phyloP scores from a whole-genome alignment of 176 grass and related monocot species.

The Poa pratensis region DNA sequence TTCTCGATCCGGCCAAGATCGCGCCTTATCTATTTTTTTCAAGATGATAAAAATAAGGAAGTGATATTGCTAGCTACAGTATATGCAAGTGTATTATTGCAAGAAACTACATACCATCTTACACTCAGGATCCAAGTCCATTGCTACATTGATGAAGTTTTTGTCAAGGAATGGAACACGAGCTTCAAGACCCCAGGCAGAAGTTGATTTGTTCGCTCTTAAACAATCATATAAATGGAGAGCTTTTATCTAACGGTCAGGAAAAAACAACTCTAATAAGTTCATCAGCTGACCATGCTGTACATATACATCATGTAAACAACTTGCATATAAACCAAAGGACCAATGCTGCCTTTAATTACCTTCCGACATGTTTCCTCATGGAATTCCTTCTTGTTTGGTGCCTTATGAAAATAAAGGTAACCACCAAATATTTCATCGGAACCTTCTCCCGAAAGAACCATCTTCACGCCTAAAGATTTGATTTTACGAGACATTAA shows the following conservation, averaged over 20 bases:
- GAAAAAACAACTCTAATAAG: constrained; percentile 35
- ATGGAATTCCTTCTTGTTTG: constrained; percentile 98
- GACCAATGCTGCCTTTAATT: constrained; percentile 28
- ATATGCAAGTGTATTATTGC: not conserved
- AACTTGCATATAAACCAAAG: constrained; percentile 1
- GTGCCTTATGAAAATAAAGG: constrained; percentile 98
- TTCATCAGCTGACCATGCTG: not conserved
- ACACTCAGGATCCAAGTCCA: constrained; percentile 97
- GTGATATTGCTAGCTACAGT: not conserved
- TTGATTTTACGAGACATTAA: constrained; percentile 99
- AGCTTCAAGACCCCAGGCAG: constrained; percentile 94
- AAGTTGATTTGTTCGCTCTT: constrained; percentile 96
- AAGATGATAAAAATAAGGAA: constrained; percentile 24
- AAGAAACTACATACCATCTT: constrained; percentile 75
- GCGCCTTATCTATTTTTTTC: constrained; percentile 68
- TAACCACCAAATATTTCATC: constrained; percentile 98
- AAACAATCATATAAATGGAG: constrained; percentile 98
- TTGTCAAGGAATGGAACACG: constrained; percentile 99
- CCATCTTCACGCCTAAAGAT: constrained; percentile 98
- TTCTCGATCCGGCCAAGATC: constrained; percentile 91
- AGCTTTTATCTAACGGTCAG: constrained; percentile 84
- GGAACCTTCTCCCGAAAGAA: constrained; percentile 97
- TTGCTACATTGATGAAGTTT: constrained; percentile 87
- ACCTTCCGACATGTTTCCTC: constrained; percentile 94
- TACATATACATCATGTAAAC: constrained; percentile 13